A percentile compares a stretch with the other conserved stretches of the same genome.
These are phyloP conservation scores for Diospyros lotus DNA, from an alignment of 148 eudicot genomes.

Conservation along the genomic window DNA sequence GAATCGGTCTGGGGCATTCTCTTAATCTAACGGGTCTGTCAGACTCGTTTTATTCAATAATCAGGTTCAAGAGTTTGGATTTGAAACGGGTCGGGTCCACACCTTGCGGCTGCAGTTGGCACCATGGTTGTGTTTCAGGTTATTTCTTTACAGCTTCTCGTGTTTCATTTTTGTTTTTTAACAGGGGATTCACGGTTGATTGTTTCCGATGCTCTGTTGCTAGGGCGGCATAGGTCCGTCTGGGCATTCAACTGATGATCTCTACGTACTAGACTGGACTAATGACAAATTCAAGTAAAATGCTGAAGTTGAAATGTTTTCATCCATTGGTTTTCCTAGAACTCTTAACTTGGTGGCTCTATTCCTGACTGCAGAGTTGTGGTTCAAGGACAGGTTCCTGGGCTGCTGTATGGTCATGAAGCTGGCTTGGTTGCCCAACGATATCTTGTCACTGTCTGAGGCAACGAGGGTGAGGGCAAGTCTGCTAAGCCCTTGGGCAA, in stretches of 20 bases:
- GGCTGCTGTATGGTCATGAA: slow-evolving; percentile 95
- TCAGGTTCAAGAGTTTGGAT: no score
- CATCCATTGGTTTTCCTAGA: neutral
- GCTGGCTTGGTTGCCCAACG: slow-evolving; percentile 93
- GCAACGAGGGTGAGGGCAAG: slow-evolving; percentile 78
- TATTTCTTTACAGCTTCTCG: neutral
- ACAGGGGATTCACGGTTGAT: neutral
- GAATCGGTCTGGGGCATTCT: no score
- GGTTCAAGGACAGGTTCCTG: slow-evolving; percentile 91
- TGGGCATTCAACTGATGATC: slow-evolving; percentile 95
- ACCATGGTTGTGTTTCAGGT: slow-evolving; percentile 99
- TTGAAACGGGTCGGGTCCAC: slow-evolving; percentile 21
- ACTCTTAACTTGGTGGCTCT: slow-evolving; percentile 15
- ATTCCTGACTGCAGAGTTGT: slow-evolving; percentile 59
- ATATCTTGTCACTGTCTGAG: slow-evolving; percentile 84
- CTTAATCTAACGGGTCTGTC: no score
- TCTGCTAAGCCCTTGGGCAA: neutral
- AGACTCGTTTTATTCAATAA: no score
- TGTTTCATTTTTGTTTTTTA: neutral
- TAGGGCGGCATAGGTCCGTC: slow-evolving; percentile 98
- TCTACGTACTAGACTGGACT: slow-evolving; percentile 79
- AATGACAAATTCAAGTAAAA: slow-evolving; percentile 87
- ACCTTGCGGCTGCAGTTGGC: slow-evolving; percentile 88
- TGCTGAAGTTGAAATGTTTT: slow-evolving; percentile 4
- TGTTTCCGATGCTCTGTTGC: slow-evolving; percentile 7